These are phyloP conservation scores for Fusarium irregulare DNA, from an alignment of 2,329 filamentous ascomycete species.

Conservation along the genomic window DNA sequence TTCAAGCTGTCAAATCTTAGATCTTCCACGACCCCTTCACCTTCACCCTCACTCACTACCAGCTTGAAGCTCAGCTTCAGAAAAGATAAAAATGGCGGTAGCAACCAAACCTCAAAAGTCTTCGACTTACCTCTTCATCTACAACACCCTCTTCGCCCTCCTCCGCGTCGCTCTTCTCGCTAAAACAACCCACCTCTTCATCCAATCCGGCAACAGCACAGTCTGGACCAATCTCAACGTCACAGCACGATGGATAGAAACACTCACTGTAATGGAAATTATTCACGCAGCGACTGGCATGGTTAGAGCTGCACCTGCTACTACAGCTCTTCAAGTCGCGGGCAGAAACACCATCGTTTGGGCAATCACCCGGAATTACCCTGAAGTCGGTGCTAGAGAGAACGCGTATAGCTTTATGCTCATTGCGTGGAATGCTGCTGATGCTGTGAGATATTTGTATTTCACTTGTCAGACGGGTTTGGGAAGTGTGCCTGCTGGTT, in stretches of 20 bases:
- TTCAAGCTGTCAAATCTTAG: neutral
- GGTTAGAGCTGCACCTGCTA: slow-evolving; percentile 33
- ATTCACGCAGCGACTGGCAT: slow-evolving; percentile 25
- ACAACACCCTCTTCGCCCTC: slow-evolving; percentile 26
- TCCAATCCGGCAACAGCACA: slow-evolving; percentile 8
- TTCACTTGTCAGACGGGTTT: slow-evolving; percentile 32
- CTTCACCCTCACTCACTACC: neutral
- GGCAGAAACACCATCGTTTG: slow-evolving; percentile 42
- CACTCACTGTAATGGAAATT: slow-evolving; percentile 27
- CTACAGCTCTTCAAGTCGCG: slow-evolving; percentile 36
- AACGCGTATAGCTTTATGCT: slow-evolving; percentile 36
- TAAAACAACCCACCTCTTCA: slow-evolving; percentile 27
- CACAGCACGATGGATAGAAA: slow-evolving; percentile 37
- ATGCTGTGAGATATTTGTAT: slow-evolving; percentile 35
- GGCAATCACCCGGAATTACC: slow-evolving; percentile 41
- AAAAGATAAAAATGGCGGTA: slow-evolving; percentile 2
- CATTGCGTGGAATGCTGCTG: slow-evolving; percentile 37
- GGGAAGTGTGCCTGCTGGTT: slow-evolving; percentile 5
- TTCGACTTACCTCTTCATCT: slow-evolving; percentile 21
- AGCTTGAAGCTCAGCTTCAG: neutral
- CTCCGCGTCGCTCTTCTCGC: slow-evolving; percentile 17
- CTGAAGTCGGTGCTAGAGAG: slow-evolving; percentile 25
- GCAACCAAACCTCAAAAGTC: neutral
- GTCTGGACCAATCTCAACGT: slow-evolving; percentile 35
- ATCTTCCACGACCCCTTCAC: neutral